These are phyloP conservation scores for Saxophila tyrrhenica DNA, from an alignment of 495 filamentous ascomycete species.

Conservation along the genomic window DNA sequence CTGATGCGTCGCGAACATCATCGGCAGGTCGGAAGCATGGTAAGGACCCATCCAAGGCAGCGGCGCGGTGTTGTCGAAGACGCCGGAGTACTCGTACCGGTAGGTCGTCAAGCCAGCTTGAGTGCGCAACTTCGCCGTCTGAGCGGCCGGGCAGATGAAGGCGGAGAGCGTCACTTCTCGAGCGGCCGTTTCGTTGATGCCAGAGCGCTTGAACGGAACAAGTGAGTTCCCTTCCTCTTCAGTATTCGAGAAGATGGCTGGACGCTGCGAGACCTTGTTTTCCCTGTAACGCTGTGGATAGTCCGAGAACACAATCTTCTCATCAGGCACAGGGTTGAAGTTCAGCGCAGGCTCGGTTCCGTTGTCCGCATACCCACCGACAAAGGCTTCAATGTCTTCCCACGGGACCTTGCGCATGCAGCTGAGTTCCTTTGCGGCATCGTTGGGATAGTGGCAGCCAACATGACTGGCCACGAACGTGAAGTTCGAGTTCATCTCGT, in stretches of 20 bases:
- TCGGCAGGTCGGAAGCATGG: conserved; percentile 35
- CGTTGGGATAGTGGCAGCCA: conserved; percentile 33
- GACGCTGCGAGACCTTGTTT: conserved; percentile 15
- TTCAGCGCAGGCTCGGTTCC: conserved; percentile 15
- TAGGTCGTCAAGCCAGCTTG: conserved; percentile 21
- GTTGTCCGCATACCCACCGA: conserved; percentile 20
- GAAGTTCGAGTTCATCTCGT: conserved; percentile 25
- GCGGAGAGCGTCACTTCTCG: conserved; percentile 1
- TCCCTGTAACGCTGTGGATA: conserved; percentile 20
- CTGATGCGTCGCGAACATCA: conserved; percentile 35
- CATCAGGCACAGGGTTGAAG: conserved; percentile 24
- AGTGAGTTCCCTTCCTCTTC: conserved; percentile 19
- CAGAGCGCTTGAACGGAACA: conserved; percentile 8
- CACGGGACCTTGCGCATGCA: conserved; percentile 38
- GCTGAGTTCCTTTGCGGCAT: conserved; percentile 30
- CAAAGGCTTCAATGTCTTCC: conserved; percentile 30
- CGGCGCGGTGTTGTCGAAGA: conserved; percentile 30
- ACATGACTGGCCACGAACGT: conserved; percentile 34
- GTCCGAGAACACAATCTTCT: conserved; percentile 23
- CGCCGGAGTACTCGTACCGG: conserved; percentile 31
- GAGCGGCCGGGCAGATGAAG: conserved; percentile 12
- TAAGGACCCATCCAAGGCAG: conserved; percentile 33
- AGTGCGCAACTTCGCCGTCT: conserved; percentile 4
- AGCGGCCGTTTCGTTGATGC: conserved; percentile 9
- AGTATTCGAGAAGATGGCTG: conserved; percentile 19